Evolutionary conservation across 2,329 filamentous ascomycete genomes (phyloP), one percentile per base, ranked within the genome.

Genomic region (Aurifilum marmelostoma): DNA sequence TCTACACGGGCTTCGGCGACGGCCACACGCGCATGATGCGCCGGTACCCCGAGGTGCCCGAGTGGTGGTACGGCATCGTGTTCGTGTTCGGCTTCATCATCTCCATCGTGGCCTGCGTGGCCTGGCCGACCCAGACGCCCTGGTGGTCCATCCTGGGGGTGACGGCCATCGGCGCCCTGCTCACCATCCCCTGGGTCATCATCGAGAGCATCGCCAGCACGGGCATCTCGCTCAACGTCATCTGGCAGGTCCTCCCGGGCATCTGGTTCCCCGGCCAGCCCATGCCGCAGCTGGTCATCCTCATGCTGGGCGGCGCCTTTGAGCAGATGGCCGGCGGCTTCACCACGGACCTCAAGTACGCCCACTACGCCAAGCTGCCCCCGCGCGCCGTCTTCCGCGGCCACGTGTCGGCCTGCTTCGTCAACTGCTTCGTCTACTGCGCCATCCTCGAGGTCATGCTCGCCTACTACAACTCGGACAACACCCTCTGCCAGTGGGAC

Each of bases 371-470:
- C 78, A 88, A 88, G 78, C 87, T 89, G 24, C 87, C 88, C 3
- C 88, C 88, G 0, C 83, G 85, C 9, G 83, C 88, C 47, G 86
- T 87, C 4, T 90, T 89, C 73, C 77, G 80, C 24, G 87, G 86
- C 0, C 87, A 89, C 75, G 85, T 89, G 74, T 78, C 85, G 11
- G 86, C 87, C 41, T 82, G 82, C 54, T 72, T 84, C 69, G 75
- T 80, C 70, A 80, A 77, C 18, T 78, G 76, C 70, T 79, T 82
- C 71, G 78, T 81, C 21, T 79, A 79, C 54, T 76, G 79, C 47
- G 89, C 85, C 2, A 79, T 88, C 29, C 76, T 87, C 29, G 84
- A 83, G 65, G 86, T 83, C 2, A 79, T 87, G 63, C 81, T 87
- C 77, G 9, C 76, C 75, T 69, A 76, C 58, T 84, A 82, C 71